phyloP scores from a whole-genome alignment of 352 stramenopile genomes.

The Globisporangium irregulare region DNA sequence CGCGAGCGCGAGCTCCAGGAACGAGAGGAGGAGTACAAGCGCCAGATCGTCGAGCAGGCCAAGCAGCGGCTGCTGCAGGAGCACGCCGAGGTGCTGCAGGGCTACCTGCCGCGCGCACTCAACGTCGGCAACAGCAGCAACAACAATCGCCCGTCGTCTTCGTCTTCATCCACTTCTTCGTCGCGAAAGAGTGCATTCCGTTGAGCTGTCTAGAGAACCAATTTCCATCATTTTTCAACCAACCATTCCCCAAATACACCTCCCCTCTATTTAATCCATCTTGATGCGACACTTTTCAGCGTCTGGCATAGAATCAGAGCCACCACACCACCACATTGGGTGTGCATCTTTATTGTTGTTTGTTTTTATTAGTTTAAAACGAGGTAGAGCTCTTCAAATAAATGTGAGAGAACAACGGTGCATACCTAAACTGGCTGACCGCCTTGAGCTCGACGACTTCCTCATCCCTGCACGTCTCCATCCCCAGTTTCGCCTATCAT shows the following conservation, averaged over 20 bases:
- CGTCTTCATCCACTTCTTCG: conserved; percentile 25
- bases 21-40: conserved; percentile 77
- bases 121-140: neutral
- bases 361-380: no score
- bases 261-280: no score
- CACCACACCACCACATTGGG: no score
- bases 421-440: no score
- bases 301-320: no score
- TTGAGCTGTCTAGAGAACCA: conserved; percentile 14
- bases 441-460: no score
- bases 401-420: no score
- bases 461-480: no score
- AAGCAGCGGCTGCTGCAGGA: conserved; percentile 81
- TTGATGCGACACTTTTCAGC: no score
- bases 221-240: neutral
- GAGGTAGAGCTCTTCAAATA: no score
- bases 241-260: neutral
- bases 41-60: conserved; percentile 83
- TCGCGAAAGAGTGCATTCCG: conserved; percentile 24
- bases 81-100: conserved; percentile 79
- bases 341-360: no score
- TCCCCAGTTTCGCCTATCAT: no score
- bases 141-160: conserved; percentile 29
- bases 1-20: conserved; percentile 59
- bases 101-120: conserved; percentile 53